A percentile compares a stretch with the other conserved stretches of the same genome.
These are phyloP conservation scores for Chalaropsis thielavioides DNA, from an alignment of 2,329 filamentous ascomycete genomes.

Conservation along the genomic window DNA sequence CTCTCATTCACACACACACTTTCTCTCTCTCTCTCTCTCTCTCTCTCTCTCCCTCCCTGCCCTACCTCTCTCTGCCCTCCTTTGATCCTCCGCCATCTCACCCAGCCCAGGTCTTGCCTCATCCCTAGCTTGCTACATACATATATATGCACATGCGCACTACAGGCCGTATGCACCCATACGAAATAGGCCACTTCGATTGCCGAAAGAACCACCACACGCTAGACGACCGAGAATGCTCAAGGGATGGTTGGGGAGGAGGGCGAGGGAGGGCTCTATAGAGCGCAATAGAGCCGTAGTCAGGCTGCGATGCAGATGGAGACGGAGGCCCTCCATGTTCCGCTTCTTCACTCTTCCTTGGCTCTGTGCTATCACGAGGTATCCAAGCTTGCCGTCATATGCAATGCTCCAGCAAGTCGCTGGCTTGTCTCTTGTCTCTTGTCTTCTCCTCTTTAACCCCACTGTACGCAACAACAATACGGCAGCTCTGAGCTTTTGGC, in stretches of 20 bases:
- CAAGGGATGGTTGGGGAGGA: not conserved
- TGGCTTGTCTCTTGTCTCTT: too few species aligned
- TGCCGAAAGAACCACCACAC: not conserved
- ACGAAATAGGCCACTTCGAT: not conserved
- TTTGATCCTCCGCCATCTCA: not conserved
- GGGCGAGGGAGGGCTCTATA: not conserved
- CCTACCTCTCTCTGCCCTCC: too few species aligned
- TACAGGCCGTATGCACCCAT: not conserved
- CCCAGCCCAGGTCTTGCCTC: not conserved
- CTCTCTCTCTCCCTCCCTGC: too few species aligned
- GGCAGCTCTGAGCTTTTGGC: not conserved
- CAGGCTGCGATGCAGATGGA: not conserved
- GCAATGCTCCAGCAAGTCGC: not conserved
- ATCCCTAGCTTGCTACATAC: not conserved
- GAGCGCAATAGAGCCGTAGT: not conserved
- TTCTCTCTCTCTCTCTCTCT: too few species aligned
- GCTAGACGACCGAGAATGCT: not conserved
- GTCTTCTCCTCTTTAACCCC: too few species aligned
- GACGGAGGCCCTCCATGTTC: not conserved
- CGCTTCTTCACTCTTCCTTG: not conserved
- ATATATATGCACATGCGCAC: not conserved
- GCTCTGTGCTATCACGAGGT: not conserved
- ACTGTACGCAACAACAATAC: too few species aligned
- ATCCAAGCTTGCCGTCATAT: not conserved
- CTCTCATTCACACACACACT: too few species aligned